Evolutionary conservation across 2,329 filamentous ascomycete species (phyloP).

Genomic region (Trichoderma koningiopsis): DNA sequence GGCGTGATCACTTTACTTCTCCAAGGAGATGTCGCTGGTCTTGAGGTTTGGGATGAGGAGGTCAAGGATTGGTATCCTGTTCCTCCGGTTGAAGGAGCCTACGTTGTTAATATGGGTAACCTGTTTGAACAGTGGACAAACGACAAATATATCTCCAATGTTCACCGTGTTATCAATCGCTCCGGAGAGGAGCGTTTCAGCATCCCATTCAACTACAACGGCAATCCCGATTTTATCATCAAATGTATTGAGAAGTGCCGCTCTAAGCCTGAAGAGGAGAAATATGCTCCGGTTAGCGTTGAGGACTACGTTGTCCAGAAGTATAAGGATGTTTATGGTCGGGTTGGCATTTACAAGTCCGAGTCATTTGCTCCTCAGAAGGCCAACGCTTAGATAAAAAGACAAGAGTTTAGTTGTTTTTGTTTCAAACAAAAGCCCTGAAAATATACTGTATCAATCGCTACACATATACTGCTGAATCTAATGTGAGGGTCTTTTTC

Average conservation of each 20-base stretch:
- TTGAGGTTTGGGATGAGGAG: too few relatives aligned
- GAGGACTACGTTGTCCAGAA: slow-evolving; percentile 22
- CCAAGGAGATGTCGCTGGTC: too few relatives aligned
- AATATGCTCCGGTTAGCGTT: slow-evolving; percentile 25
- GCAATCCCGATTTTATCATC: too few relatives aligned
- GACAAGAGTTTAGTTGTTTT: too few relatives aligned
- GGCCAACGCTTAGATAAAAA: too few relatives aligned
- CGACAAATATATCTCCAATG: slow-evolving; percentile 17
- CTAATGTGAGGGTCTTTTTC: too few relatives aligned
- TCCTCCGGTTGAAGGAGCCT: slow-evolving; percentile 19
- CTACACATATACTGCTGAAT: too few relatives aligned
- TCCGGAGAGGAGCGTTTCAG: too few relatives aligned
- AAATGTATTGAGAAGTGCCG: slow-evolving; percentile 22
- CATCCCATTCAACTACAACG: too few relatives aligned
- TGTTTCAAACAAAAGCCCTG: too few relatives aligned
- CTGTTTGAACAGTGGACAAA: slow-evolving; percentile 24
- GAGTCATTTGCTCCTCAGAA: neutral
- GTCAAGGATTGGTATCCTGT: neutral
- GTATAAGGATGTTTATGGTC: neutral
- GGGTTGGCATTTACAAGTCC: slow-evolving; percentile 17
- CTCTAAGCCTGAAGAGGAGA: slow-evolving; percentile 14
- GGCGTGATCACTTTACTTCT: too few relatives aligned
- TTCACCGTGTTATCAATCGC: slow-evolving; percentile 26
- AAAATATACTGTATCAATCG: too few relatives aligned
- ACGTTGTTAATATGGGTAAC: slow-evolving; percentile 24